A percentile compares a stretch with the other conserved stretches of the same genome.
phyloP scores from a whole-genome alignment of 1,284 basidiomycete genomes.

The Boletus chippewaensis region DNA sequence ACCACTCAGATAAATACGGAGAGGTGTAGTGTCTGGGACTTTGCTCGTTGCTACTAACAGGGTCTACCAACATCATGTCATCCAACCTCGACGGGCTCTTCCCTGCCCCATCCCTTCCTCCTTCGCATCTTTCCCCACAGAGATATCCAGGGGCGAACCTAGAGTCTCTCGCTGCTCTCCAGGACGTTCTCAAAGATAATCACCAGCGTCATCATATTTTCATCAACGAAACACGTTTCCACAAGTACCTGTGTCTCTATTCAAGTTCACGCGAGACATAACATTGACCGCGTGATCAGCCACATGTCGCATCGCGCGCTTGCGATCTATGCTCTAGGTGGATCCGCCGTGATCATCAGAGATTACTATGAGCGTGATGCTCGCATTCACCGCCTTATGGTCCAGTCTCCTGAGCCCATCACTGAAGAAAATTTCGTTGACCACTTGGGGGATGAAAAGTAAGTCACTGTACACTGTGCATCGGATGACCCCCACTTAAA shows the following conservation, averaged over 20 bases:
- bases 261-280: neutral
- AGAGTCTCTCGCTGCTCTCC: conserved; percentile 21
- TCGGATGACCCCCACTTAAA: neutral
- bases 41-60: neutral
- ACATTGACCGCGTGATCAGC: conserved; percentile 19
- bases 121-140: conserved; percentile 24
- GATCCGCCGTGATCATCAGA: conserved; percentile 30
- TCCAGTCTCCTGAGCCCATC: conserved; percentile 37
- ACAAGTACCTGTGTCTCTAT: conserved; percentile 19
- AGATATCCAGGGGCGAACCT: conserved; percentile 22
- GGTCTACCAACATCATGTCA: neutral
- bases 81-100: conserved; percentile 22
- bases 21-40: too few relatives aligned
- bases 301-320: conserved; percentile 41
- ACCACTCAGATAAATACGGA: too few relatives aligned
- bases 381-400: conserved; percentile 28
- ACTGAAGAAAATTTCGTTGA: conserved; percentile 37
- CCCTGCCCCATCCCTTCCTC: conserved; percentile 23
- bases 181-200: conserved; percentile 28
- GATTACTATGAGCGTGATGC: conserved; percentile 35
- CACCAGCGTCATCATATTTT: conserved; percentile 26
- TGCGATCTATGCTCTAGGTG: conserved; percentile 41
- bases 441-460: conserved; percentile 41
- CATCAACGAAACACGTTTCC: conserved; percentile 22
- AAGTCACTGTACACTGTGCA: neutral